Evolutionary conservation across 176 grass and related monocot species (phyloP).

Genomic region (Eleusine indica): DNA sequence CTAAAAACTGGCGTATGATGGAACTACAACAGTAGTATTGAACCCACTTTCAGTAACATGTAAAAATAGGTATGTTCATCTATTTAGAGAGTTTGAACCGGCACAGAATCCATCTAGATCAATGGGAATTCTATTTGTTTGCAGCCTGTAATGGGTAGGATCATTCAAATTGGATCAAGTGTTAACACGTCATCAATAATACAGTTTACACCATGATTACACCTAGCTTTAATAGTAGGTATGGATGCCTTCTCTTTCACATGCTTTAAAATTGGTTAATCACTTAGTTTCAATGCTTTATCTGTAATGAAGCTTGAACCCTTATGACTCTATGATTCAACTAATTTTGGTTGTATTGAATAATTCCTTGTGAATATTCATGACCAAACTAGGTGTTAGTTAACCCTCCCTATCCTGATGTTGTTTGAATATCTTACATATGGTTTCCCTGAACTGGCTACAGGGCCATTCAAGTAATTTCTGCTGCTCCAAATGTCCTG

Average conservation of each 20-base stretch:
- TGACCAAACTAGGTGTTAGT: neutral
- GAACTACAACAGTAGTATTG: neutral
- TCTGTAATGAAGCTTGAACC: neutral
- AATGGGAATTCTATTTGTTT: slow-evolving; percentile 3
- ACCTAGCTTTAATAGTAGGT: neutral
- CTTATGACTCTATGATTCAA: neutral
- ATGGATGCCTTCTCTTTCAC: neutral
- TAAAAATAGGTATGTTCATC: neutral
- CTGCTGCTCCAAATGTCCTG: neutral
- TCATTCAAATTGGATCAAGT: neutral
- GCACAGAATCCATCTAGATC: neutral
- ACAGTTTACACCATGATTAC: neutral
- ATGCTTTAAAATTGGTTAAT: slow-evolving; percentile 6
- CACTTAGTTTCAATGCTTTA: neutral
- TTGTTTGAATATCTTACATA: neutral
- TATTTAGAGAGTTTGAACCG: neutral
- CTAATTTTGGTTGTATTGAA: neutral
- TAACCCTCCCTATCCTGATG: neutral
- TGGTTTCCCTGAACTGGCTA: slow-evolving; percentile 1
- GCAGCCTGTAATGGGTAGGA: neutral
- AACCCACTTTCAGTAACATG: neutral
- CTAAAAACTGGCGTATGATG: neutral
- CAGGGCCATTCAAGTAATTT: neutral
- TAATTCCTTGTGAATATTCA: neutral
- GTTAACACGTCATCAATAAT: neutral